Conservation (phyloP, 371 early-diverging fungal genomes). For the Mortierella sp. region DNA sequence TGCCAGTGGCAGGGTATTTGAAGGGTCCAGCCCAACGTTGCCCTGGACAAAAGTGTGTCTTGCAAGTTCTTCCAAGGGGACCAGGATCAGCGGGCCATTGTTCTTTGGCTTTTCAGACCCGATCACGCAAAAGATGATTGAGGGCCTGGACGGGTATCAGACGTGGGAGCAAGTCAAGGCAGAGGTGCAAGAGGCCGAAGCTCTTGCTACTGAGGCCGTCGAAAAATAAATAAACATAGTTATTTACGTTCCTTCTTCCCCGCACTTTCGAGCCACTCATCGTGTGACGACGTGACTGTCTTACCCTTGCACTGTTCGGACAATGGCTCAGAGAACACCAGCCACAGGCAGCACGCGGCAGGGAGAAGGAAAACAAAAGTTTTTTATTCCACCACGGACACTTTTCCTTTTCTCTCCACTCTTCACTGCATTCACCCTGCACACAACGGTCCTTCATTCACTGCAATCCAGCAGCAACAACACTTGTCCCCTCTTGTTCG, state of each 20-base stretch:
- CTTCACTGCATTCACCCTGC: constrained; percentile 12
- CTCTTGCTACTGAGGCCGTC: too few relatives aligned
- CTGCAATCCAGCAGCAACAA: constrained; percentile 12
- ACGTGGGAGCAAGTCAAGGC: constrained; percentile 31
- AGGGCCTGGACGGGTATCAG: constrained; percentile 46
- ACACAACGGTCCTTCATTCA: constrained; percentile 2
- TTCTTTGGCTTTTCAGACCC: constrained; percentile 60
- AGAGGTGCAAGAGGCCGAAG: constrained; percentile 15
- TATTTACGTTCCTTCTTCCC: neutral
- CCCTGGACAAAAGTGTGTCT: constrained; percentile 59
- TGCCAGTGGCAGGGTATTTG: constrained; percentile 30
- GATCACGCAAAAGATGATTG: constrained; percentile 57
- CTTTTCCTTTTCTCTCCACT: constrained; percentile 6
- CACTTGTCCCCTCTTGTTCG: constrained; percentile 7
- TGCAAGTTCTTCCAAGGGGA: constrained; percentile 54
- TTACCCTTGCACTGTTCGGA: neutral
- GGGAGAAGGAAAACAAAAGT: constrained; percentile 1
- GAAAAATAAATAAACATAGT: neutral
- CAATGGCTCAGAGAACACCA: neutral
- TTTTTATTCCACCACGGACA: constrained; percentile 3
- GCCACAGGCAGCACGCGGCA: neutral
- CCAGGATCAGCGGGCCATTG: constrained; percentile 56
- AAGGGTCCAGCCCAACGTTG: constrained; percentile 50
- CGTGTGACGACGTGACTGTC: neutral
- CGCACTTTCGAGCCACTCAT: neutral